Base-by-base conservation (phyloP, 164 flowering plant species). In the Annona squamosa region DNA sequence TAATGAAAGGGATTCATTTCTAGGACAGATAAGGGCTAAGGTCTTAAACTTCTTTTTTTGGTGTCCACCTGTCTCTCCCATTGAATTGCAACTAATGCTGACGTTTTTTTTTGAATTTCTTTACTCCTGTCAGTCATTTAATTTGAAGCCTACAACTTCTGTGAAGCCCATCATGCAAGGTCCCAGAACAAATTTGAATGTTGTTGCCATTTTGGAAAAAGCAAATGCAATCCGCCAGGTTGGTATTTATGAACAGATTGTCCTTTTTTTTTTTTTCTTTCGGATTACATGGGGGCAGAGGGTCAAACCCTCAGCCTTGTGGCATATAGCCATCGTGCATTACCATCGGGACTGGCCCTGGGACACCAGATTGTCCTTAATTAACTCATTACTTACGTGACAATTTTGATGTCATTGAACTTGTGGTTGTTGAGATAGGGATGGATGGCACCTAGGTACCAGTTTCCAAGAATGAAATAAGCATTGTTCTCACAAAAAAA, bases 171-270 rank as follows among this genome's bases (percentile, higher is more conserved):
- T 76, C 80, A 81, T 91, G 77, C 95, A 84, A 68, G 97, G 90
- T 74, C 98, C 97, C 59, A 79, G 73, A 74, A 92, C 95, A 48
- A 96, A 96, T 83, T 83, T 96, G 74, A 93, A 77, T 75, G 94
- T 96, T 79, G 91, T 88, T 76, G 99, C 99, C 68, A 96, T 96
- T 77, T 85, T 96, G 85, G 97, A 96, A 89, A 96, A 91, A 78
- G 99, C 99, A 76, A 92, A 90, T 76, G 85, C 92, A 1, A 96
- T 96, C 77, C 97, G 99, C 81, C 97, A 90, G 98, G 98, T 90
- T 63, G 43, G 76, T 6, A 69, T 10, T 18, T 3, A 46, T 69
- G 19, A 43, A 46, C 66, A 70, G 2, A 26, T 61, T 48, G n/a
- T 63, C 71, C 3, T 57, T 61, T 37, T 69, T 57, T 43, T 26